Evolutionary conservation across 768 basidiomycete genomes (phyloP), one percentile per base, ranked within the genome.

Genomic region (Macrolepiota albuminosa): DNA sequence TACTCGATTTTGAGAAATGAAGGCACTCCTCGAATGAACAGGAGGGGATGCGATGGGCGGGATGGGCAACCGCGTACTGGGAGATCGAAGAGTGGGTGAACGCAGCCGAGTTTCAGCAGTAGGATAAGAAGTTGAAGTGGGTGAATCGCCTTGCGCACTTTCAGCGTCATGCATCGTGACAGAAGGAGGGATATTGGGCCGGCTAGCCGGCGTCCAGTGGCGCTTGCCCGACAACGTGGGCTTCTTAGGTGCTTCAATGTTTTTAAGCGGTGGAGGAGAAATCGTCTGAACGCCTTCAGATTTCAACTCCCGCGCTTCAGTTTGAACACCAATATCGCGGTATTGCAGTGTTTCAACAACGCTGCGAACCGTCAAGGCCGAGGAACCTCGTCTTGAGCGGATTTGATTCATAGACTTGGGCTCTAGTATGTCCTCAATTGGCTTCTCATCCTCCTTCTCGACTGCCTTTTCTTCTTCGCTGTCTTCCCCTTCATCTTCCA

Each of bases 401-500:
- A 64, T 63, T 58, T 64, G 70, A 9, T 62, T 60, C 62, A 56
- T 48, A 42, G 71, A 63, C 60, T 79, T 76, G 33, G 71, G 62
- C 61, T 76, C 78, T 61, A 73, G 75, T 43, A 74, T 75, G 60
- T 71, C 72, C 61, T 68, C 76, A 31, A 3, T 31, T 64, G 68
- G 71, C 60, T 72, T 43, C 8, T 10, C 42, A 43, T 43, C 69
- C 49, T 58, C 67, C 21, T 63, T 59, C 37, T 67, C 67, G 34
- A 66, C 66, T n/a, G 58, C 62, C 24, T 65, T 69, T 34, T 73
- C 72, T 18, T 81, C 82, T 18, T 69, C 69, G 26, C 75, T 76
- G 57, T 80, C 78, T 39, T 88, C 86, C 4, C 81, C 81, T 58
- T 89, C 86, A 63, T 89, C 89, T 65, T 91, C 91, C 60, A 88